These are phyloP conservation scores for Phytophthora vignae DNA, from an alignment of 352 stramenopile species.

Conservation along the genomic window DNA sequence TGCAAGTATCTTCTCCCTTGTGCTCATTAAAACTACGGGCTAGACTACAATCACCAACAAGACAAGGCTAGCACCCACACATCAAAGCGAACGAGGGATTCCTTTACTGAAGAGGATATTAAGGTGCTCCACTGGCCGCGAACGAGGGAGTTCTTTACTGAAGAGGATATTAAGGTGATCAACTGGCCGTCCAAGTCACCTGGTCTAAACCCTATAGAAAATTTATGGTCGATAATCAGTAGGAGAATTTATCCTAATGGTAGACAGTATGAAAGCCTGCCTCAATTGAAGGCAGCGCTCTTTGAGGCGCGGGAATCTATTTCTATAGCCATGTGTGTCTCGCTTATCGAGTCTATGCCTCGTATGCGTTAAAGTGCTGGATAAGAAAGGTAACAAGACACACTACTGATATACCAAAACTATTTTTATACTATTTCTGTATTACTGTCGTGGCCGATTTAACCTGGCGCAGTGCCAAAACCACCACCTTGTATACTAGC, in stretches of 20 bases:
- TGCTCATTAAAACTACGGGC: too few relatives aligned
- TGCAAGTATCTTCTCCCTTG: too few relatives aligned
- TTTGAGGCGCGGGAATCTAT: conserved; percentile 7
- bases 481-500: not conserved
- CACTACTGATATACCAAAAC: conserved; percentile 6
- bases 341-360: conserved; percentile 20
- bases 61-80: too few relatives aligned
- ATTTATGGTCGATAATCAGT: conserved; percentile 18
- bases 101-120: too few relatives aligned
- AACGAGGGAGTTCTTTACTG: too few relatives aligned
- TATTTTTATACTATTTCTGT: too few relatives aligned
- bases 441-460: not conserved
- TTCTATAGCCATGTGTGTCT: not conserved
- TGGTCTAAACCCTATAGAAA: conserved; percentile 6
- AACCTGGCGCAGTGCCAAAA: not conserved
- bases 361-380: conserved; percentile 19
- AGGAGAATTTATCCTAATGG: conserved; percentile 22
- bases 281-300: conserved; percentile 2
- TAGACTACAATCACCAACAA: too few relatives aligned
- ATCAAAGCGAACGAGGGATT: too few relatives aligned
- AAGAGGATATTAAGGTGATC: not conserved
- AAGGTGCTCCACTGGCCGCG: too few relatives aligned
- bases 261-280: conserved; percentile 15
- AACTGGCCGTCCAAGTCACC: not conserved
- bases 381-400: conserved; percentile 29